A percentile compares a stretch with the other conserved stretches of the same genome.
Evolutionary conservation across 1,284 basidiomycete species (phyloP).

Genomic region (Entoloma clypeatum): DNA sequence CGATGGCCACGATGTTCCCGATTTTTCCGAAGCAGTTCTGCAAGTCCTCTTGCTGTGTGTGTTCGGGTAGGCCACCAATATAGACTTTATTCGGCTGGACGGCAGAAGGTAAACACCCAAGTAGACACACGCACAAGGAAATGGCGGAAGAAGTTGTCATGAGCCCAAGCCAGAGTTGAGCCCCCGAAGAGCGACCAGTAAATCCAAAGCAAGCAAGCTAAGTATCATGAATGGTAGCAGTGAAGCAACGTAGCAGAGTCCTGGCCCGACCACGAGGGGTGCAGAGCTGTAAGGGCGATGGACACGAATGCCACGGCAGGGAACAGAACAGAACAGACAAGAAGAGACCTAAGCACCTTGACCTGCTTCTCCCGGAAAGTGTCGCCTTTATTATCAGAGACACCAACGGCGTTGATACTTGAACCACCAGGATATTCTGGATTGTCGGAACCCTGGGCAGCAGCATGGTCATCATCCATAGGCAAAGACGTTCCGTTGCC

Average conservation of each 20-base stretch:
- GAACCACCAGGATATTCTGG: slow-evolving; percentile 48
- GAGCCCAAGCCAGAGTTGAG: slow-evolving; percentile 33
- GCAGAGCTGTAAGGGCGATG: slow-evolving; percentile 18
- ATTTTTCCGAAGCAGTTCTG: slow-evolving; percentile 82
- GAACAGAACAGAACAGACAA: slow-evolving; percentile 27
- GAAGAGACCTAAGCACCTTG: slow-evolving; percentile 84
- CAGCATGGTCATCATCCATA: slow-evolving; percentile 38
- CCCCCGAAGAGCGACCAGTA: slow-evolving; percentile 33
- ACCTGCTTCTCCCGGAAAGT: slow-evolving; percentile 73
- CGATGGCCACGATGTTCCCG: slow-evolving; percentile 70
- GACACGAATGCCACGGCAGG: slow-evolving; percentile 19
- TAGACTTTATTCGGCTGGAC: slow-evolving; percentile 86
- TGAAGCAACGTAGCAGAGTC: slow-evolving; percentile 18
- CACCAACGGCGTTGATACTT: slow-evolving; percentile 42
- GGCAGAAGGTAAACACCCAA: slow-evolving; percentile 66
- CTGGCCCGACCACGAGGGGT: slow-evolving; percentile 20
- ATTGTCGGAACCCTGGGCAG: slow-evolving; percentile 41
- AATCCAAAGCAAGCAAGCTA: slow-evolving; percentile 30
- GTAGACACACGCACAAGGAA: slow-evolving; percentile 43
- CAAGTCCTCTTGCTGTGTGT: slow-evolving; percentile 78
- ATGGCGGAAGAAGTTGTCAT: slow-evolving; percentile 39
- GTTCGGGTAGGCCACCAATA: slow-evolving; percentile 80
- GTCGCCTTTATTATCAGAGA: slow-evolving; percentile 41
- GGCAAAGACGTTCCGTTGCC: slow-evolving; percentile 42
- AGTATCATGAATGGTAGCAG: slow-evolving; percentile 22